Base-by-base conservation (phyloP, 768 basidiomycete genomes). In the Leccinellum rugosiceps region DNA sequence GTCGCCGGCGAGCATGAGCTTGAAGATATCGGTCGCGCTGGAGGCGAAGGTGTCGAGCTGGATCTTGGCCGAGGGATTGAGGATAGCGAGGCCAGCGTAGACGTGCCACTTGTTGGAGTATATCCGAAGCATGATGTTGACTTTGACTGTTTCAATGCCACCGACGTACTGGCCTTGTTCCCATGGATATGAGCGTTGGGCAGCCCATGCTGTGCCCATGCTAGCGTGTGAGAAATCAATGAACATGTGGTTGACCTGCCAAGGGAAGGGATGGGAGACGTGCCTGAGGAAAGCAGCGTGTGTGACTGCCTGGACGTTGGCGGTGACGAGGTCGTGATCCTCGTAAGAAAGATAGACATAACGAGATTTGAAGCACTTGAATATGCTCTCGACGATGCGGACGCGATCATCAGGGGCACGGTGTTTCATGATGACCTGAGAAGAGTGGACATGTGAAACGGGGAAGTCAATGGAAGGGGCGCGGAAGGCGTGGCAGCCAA, bases 91-190 rank as follows among this genome's bases (percentile, higher is more conserved):
- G 2, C 97, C 96, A 14, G 96, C 96, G 71, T 99, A 99, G 68
- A 99, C 96, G 74, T 99, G 96, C 94, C 94, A 99, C 59, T 94
- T 89, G 72, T 94, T 97, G 45, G 92, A 83, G 74, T 98, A 99
- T 66, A 99, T 98, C 0, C 97, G 92, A 19, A 97, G 83, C 60
- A 90, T 86, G 72, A 98, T 88, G 78, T 99, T 99, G 65, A 72
- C 94, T 75, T 99, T 99, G 64, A 94, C 94, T 2, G 93, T 95
- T 72, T 99, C 97, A 64, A 99, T 94, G 0, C 97, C 97, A 23
- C 94, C 92, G 30, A 97, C 92, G 73, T 98, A 98, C 49, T 90
- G 85, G 1, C 92, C 91, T 41, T 89, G 84, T 73, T 98, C 96
- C 97, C 97, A 98, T 3, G 97, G 97, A 71, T 97, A 98, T 21